Conservation (phyloP, 2,329 filamentous ascomycete species). For the Paecilomyces niveus region DNA sequence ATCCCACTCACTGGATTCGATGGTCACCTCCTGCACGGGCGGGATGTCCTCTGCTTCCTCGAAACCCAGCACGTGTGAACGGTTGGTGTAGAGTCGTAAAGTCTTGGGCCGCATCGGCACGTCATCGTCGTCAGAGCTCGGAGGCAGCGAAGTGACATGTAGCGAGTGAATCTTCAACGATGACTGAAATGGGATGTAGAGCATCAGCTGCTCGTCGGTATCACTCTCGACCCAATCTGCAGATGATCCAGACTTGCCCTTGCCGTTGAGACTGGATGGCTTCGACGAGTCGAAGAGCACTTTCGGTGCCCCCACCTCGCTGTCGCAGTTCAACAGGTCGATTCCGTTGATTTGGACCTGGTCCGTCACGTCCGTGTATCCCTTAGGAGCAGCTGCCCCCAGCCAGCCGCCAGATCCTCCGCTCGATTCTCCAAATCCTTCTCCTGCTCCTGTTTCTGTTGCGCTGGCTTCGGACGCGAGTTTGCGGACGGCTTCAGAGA, state of each 20-base stretch:
- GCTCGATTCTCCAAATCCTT: conserved; percentile 35
- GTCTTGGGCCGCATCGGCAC: conserved; percentile 72
- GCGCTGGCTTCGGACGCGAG: conserved; percentile 57
- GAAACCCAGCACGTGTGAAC: conserved; percentile 84
- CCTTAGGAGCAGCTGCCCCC: conserved; percentile 66
- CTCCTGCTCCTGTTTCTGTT: conserved; percentile 36
- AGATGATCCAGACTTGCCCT: conserved; percentile 43
- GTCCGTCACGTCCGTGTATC: conserved; percentile 76
- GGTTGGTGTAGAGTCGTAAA: conserved; percentile 81
- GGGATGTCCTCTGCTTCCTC: conserved; percentile 85
- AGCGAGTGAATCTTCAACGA: conserved; percentile 82
- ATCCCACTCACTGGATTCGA: conserved; percentile 75
- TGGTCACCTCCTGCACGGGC: conserved; percentile 70
- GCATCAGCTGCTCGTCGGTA: conserved; percentile 91
- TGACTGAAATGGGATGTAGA: conserved; percentile 84
- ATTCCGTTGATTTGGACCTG: conserved; percentile 71
- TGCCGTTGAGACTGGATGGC: conserved; percentile 52
- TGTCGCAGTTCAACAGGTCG: conserved; percentile 83
- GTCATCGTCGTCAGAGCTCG: conserved; percentile 56
- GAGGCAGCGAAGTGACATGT: conserved; percentile 76
- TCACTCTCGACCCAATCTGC: conserved; percentile 94
- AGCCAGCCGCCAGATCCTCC: conserved; percentile 56
- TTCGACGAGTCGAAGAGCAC: conserved; percentile 64
- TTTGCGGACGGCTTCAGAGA: conserved; percentile 65
- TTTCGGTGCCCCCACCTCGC: conserved; percentile 64